A percentile compares a stretch with the other conserved stretches of the same genome.
phyloP scores from a whole-genome alignment of 148 eudicot genomes.

The Rhododendron mucronatum region DNA sequence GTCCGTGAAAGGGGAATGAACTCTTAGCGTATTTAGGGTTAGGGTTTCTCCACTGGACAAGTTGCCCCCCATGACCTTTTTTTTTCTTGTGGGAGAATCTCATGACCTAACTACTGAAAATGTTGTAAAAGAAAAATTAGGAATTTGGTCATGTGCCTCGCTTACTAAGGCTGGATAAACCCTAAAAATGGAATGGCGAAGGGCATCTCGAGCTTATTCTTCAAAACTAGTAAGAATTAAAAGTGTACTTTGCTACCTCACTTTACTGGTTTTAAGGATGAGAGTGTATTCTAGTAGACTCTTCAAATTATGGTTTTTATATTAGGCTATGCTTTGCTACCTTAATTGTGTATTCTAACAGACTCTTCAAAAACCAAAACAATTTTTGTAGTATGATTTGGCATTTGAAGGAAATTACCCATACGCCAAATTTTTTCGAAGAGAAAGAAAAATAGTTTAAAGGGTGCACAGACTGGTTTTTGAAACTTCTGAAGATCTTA shows the following conservation, averaged over 20 bases:
- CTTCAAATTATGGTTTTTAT: neutral
- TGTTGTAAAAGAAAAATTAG: neutral
- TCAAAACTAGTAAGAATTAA: neutral
- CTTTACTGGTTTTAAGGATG: neutral
- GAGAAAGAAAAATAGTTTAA: neutral
- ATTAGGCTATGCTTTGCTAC: neutral
- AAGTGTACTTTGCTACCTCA: neutral
- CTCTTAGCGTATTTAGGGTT: neutral
- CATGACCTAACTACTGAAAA: neutral
- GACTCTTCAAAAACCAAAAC: neutral
- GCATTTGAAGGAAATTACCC: neutral
- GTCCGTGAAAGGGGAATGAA: neutral
- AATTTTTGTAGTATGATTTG: neutral
- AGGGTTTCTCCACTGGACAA: constrained; percentile 9
- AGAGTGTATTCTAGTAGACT: neutral
- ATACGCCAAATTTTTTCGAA: neutral
- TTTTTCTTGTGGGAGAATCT: neutral
- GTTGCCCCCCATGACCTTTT: neutral
- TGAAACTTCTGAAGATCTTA: too few species aligned
- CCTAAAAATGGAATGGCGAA: neutral
- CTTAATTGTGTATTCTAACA: neutral
- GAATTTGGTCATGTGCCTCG: neutral
- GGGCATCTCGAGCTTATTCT: neutral
- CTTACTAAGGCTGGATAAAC: neutral
- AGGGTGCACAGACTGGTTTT: neutral